These are phyloP conservation scores for Oryza meridionalis DNA, from an alignment of 176 grass and related monocot species.

Conservation along the genomic window DNA sequence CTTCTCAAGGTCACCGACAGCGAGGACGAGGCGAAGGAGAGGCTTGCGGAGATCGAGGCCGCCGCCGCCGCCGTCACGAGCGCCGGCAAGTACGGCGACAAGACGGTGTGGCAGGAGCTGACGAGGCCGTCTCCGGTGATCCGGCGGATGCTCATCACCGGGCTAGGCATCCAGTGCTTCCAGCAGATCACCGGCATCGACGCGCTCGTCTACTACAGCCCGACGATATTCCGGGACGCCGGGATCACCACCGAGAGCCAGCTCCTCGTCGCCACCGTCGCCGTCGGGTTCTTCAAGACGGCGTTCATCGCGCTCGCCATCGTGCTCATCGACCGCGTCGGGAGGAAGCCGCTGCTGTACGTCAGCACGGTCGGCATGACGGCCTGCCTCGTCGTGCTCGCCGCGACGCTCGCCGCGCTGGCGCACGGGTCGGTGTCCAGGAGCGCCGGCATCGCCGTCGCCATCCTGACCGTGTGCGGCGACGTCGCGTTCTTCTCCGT, in stretches of 20 bases:
- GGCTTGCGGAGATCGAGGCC: slow-evolving; percentile 69
- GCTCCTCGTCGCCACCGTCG: slow-evolving; percentile 66
- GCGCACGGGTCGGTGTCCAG: slow-evolving; percentile 40
- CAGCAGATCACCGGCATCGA: slow-evolving; percentile 76
- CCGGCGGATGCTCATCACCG: slow-evolving; percentile 61
- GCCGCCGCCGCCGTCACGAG: slow-evolving; percentile 27
- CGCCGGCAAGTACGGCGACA: slow-evolving; percentile 39
- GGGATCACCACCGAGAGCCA: slow-evolving; percentile 67
- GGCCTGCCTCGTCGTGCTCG: slow-evolving; percentile 47
- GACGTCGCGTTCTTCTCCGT: slow-evolving; percentile 81
- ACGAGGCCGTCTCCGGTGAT: slow-evolving; percentile 58
- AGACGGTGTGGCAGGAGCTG: slow-evolving; percentile 70
- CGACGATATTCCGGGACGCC: slow-evolving; percentile 57
- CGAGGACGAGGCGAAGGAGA: slow-evolving; percentile 55
- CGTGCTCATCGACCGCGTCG: slow-evolving; percentile 63
- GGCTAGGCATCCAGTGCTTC: slow-evolving; percentile 65
- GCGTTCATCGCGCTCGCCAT: slow-evolving; percentile 67
- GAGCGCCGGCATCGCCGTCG: slow-evolving; percentile 36
- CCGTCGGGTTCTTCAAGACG: slow-evolving; percentile 68
- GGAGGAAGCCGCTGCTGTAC: slow-evolving; percentile 63
- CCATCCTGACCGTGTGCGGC: slow-evolving; percentile 56
- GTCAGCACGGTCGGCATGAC: slow-evolving; percentile 73
- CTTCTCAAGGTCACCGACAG: slow-evolving; percentile 54
- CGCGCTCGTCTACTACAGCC: slow-evolving; percentile 75
- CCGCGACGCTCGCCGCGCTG: slow-evolving; percentile 48